A percentile compares a stretch with the other conserved stretches of the same genome.
These are phyloP conservation scores for Bruguiera gymnorhiza DNA, from an alignment of 345 rosid genomes.

Conservation along the genomic window DNA sequence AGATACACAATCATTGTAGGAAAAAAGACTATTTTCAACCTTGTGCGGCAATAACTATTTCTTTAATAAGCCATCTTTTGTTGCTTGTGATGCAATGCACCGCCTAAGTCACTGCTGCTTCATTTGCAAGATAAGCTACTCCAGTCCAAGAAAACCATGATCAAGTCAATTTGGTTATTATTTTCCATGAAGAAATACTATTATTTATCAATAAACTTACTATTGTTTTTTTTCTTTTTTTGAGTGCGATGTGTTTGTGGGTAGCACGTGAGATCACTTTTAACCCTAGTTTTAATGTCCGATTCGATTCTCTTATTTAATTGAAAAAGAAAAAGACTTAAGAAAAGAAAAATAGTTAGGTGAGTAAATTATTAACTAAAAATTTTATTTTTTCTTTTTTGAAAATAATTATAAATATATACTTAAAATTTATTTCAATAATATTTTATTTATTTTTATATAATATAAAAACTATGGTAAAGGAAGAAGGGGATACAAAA, in stretches of 20 bases:
- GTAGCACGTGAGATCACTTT: conserved; percentile 50
- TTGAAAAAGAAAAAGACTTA: no score
- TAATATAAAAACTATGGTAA: no score
- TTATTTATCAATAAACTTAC: neutral
- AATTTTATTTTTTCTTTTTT: no score
- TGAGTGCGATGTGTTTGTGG: conserved; percentile 20
- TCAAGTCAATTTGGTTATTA: conserved; percentile 19
- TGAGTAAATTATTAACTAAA: no score
- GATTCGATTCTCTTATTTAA: no score
- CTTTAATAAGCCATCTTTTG: conserved; percentile 13
- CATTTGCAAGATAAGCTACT: neutral
- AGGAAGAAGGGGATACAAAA: neutral
- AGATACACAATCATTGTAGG: conserved; percentile 49
- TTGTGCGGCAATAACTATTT: conserved; percentile 23
- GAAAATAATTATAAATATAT: no score
- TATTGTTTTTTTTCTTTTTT: no score
- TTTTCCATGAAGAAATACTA: conserved; percentile 10
- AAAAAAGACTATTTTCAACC: conserved; percentile 65
- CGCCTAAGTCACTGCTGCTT: conserved; percentile 9
- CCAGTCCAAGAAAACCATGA: conserved; percentile 7
- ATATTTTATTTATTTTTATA: no score
- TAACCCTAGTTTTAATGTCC: neutral
- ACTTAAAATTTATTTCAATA: neutral
- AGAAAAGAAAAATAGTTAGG: no score
- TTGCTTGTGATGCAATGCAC: conserved; percentile 44